Base-by-base conservation (phyloP, 169 alveolate species). In the Fabrea salina region DNA sequence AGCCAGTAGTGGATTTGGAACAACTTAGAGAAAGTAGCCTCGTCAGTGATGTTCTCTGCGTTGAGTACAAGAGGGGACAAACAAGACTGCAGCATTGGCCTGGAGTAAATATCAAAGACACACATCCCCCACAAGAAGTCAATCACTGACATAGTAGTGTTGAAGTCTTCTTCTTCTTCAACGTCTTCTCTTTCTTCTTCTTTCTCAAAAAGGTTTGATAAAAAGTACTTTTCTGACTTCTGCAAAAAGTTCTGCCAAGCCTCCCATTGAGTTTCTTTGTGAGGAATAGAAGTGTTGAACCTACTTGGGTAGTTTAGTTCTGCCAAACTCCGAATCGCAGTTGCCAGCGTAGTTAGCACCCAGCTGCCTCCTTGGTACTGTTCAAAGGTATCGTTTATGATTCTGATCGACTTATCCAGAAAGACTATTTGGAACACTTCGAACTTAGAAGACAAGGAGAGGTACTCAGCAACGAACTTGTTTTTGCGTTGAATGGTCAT, bases 221-320 rank as follows among this genome's bases (percentile, higher is more conserved):
- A 47, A n/a, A n/a, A n/a, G 19, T 0, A 47, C 56, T 47, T 47
- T 5, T 61, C 74, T 16, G 74, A 0, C 3, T 61, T 61, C 1
- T 61, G 54, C 8, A 61, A 0, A 11, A 61, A 19, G 1, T 30
- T 30, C 39, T 61, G 74, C 54, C 74, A 61, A 32, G 49, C 11
- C 22, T 8, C 32, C 51, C 11, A 35, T 16, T 61, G 50, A 1
- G 11, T 27, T 37, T 61, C 51, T 35, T 27, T 61, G 74, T 61
- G 74, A n/a, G 74, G 74, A 27, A 61, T 61, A 25, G 22, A 8
- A 25, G 50, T 13, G 13, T 13, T 61, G 25, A 61, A 61, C 11
- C 74, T 13, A 11, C 49, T 51, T 61, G 74, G 50, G 74, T 61
- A 61, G 54, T 61, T 61, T 3, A 61, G 25, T 8, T 16, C 11